Evolutionary conservation across 176 grass and related monocot genomes (phyloP).

Genomic region (Zoysia pacifica): DNA sequence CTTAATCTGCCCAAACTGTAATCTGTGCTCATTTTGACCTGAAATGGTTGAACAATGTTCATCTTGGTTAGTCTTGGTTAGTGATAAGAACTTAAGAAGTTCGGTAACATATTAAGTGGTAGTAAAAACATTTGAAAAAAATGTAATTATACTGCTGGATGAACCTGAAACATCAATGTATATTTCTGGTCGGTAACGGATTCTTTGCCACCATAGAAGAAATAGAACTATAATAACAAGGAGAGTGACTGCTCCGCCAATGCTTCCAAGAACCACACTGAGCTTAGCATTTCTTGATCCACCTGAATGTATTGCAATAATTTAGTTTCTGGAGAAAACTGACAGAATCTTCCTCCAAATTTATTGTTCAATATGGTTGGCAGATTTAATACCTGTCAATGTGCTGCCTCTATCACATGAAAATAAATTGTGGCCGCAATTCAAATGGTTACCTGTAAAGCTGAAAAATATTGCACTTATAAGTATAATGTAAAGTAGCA

Average conservation of each 20-base stretch:
- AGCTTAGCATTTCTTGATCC: slow-evolving; percentile 45
- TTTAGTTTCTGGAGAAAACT: slow-evolving; percentile 26
- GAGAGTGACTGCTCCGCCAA: slow-evolving; percentile 51
- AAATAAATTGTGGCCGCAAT: slow-evolving; percentile 52
- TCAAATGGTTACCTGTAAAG: slow-evolving; percentile 70
- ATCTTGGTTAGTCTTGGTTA: neutral
- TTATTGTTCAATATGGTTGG: neutral
- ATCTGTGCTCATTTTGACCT: slow-evolving; percentile 75
- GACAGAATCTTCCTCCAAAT: slow-evolving; percentile 17
- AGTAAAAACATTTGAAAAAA: neutral
- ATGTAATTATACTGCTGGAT: slow-evolving; percentile 1
- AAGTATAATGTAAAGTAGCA: slow-evolving; percentile 4
- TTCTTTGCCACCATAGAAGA: slow-evolving; percentile 63
- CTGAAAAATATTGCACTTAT: slow-evolving; percentile 39
- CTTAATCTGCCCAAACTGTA: slow-evolving; percentile 85
- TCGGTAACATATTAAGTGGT: neutral
- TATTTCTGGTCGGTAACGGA: slow-evolving; percentile 45
- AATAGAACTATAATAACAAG: slow-evolving; percentile 45
- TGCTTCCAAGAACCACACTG: slow-evolving; percentile 53
- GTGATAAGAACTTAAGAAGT: slow-evolving; percentile 2
- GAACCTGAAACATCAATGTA: slow-evolving; percentile 87
- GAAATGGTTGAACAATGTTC: slow-evolving; percentile 22
- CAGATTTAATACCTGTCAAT: slow-evolving; percentile 31
- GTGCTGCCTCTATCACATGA: slow-evolving; percentile 25
- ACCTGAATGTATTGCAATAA: slow-evolving; percentile 46